These are phyloP conservation scores for Ustilago bromivora DNA, from an alignment of 1,284 basidiomycete species.

Conservation along the genomic window DNA sequence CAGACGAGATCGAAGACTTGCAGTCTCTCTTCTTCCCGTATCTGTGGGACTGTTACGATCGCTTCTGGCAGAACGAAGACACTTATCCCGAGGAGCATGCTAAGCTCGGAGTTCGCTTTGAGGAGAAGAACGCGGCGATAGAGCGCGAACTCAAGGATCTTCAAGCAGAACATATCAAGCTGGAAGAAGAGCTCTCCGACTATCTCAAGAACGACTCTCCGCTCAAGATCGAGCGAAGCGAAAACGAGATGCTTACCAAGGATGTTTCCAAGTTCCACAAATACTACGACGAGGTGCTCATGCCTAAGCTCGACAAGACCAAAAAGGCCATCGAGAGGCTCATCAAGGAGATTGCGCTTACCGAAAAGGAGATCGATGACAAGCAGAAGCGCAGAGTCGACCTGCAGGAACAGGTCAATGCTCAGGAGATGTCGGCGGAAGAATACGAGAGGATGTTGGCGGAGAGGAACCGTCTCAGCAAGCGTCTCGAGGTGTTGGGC, in stretches of 20 bases:
- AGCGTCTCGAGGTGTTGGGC: conserved; percentile 53
- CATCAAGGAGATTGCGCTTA: conserved; percentile 44
- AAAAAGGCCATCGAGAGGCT: conserved; percentile 58
- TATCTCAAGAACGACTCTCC: conserved; percentile 58
- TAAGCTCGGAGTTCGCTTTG: conserved; percentile 60
- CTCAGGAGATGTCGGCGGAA: conserved; percentile 64
- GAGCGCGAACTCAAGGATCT: conserved; percentile 53
- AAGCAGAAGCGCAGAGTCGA: conserved; percentile 52
- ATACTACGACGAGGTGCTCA: conserved; percentile 64
- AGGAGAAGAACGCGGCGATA: conserved; percentile 53
- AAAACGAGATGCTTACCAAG: conserved; percentile 57
- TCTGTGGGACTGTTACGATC: conserved; percentile 68
- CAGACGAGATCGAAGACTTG: conserved; percentile 59
- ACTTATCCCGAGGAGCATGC: conserved; percentile 65
- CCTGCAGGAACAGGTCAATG: conserved; percentile 59
- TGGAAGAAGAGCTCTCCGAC: conserved; percentile 50
- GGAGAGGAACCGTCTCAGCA: conserved; percentile 57
- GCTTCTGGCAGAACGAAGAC: conserved; percentile 69
- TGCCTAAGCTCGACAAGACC: conserved; percentile 65
- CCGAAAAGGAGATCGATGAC: conserved; percentile 55
- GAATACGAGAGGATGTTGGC: conserved; percentile 63
- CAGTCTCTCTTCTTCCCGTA: conserved; percentile 66
- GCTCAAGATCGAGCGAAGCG: conserved; percentile 56
- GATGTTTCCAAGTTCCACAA: conserved; percentile 65
- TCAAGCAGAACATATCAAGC: conserved; percentile 50